Percentiles rank a stretch among this genome's conserved stretches.
Evolutionary conservation across 2,329 filamentous ascomycete genomes (phyloP).

Genomic region (Colletotrichum simmondsii): DNA sequence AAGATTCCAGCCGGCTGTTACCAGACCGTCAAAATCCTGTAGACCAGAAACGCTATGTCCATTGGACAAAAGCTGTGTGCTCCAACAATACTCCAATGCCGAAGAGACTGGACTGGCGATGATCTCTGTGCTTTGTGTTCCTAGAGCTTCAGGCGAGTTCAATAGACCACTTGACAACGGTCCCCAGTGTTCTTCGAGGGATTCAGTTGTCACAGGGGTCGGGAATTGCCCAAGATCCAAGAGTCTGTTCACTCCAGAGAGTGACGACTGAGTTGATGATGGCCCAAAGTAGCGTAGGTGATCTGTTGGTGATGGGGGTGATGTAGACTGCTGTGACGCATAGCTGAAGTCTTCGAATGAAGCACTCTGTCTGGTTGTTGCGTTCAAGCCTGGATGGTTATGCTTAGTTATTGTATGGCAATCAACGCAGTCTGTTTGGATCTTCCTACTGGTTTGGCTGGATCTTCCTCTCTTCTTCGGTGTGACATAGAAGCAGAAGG

Average conservation of each 20-base stretch:
- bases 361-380: not conserved
- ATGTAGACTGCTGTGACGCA: not conserved
- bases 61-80: not conserved
- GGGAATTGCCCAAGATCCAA: not conserved
- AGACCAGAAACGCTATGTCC: not conserved
- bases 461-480: conserved; percentile 19
- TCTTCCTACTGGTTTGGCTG: conserved; percentile 2
- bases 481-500: conserved; percentile 5
- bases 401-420: not conserved
- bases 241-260: not conserved
- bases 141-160: not conserved
- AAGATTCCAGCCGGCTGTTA: not conserved
- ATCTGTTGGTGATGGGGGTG: not conserved
- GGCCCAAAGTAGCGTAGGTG: not conserved
- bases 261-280: too few relatives aligned
- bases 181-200: not conserved
- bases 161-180: not conserved
- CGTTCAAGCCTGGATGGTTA: not conserved
- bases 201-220: not conserved
- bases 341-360: not conserved
- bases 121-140: not conserved
- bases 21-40: not conserved
- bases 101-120: not conserved
- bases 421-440: not conserved
- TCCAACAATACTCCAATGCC: not conserved